Evolutionary conservation across 1,284 basidiomycete genomes (phyloP), one percentile per base, ranked within the genome.

Genomic region (Ustilago esculenta): DNA sequence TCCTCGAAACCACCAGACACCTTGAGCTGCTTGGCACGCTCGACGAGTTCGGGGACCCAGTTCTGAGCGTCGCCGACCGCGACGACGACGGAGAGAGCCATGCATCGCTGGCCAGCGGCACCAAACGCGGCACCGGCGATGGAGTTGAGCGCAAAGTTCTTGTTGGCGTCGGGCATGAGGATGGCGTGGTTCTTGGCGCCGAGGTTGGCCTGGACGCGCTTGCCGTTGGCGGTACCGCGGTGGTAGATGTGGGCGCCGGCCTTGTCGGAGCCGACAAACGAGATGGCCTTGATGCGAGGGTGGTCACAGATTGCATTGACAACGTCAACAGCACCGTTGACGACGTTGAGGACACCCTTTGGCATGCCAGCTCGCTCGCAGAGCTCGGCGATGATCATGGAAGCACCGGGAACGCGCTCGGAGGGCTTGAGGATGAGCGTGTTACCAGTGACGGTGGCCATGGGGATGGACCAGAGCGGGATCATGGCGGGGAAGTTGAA

Each of bases 311-410:
- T 92, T 24, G 90, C 88, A 79, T 98, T 96, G 53, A 98, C 95
- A 1, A 91, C 92, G 9, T 90, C 88, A 25, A 91, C 88, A 17
- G 89, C 88, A 24, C 95, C 95, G 77, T 98, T 93, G 10, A 98
- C 90, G 47, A 84, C 81, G 49, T 70, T 77, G 24, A 84, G 61
- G 10, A 83, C 80, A 35, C 82, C 77, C 44, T 83, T 77, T 50
- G 83, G 83, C 39, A 81, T 55, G 56, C 85, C 91, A 84, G 94
- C 93, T 60, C 88, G 88, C 82, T 91, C 87, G 79, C 91, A 93
- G 6, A 98, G 87, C 82, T 98, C 94, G 35, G 94, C 92, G 73
- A 98, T 93, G 70, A 98, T 95, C 91, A 96, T 94, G 15, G 92
- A 90, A 9, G 95, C 95, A 60, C 94, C 94, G 18, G 95, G 95